Conservation (phyloP, 2,329 filamentous ascomycete species). For the Fusarium papillatum region DNA sequence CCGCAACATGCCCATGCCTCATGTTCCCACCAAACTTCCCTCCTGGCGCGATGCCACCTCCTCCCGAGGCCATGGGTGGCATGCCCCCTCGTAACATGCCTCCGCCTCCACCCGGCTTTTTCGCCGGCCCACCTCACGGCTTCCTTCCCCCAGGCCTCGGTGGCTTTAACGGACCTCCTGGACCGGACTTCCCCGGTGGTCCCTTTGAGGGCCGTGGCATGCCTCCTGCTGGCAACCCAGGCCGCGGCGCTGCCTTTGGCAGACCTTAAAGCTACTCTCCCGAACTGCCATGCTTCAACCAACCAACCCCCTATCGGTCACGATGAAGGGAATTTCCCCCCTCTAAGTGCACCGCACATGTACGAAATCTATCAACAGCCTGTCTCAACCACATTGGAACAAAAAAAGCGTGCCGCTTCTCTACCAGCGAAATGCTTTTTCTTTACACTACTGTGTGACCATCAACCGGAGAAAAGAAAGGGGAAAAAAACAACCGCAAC, state of each 20-base stretch:
- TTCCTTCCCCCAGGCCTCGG: conserved; percentile 69
- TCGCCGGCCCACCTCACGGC: conserved; percentile 62
- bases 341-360: conserved; percentile 25
- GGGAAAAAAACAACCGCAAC: neutral
- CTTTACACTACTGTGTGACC: conserved; percentile 36
- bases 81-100: conserved; percentile 67
- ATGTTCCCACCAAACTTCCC: conserved; percentile 75
- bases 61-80: conserved; percentile 63
- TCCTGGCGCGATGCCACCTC: conserved; percentile 57
- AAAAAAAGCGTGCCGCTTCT: neutral
- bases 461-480: conserved; percentile 21
- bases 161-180: conserved; percentile 67
- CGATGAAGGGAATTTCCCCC: neutral
- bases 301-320: neutral
- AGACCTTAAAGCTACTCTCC: conserved; percentile 40
- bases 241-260: conserved; percentile 51
- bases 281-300: conserved; percentile 7
- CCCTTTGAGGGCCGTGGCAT: conserved; percentile 70
- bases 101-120: conserved; percentile 71
- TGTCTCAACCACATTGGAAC: conserved; percentile 29
- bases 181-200: conserved; percentile 59
- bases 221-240: conserved; percentile 60
- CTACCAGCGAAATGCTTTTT: neutral
- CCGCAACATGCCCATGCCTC: conserved; percentile 64
- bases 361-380: conserved; percentile 36